A percentile compares a stretch with the other conserved stretches of the same genome.
phyloP scores from a whole-genome alignment of 2,329 filamentous ascomycete species.

The Claviceps sorghi region DNA sequence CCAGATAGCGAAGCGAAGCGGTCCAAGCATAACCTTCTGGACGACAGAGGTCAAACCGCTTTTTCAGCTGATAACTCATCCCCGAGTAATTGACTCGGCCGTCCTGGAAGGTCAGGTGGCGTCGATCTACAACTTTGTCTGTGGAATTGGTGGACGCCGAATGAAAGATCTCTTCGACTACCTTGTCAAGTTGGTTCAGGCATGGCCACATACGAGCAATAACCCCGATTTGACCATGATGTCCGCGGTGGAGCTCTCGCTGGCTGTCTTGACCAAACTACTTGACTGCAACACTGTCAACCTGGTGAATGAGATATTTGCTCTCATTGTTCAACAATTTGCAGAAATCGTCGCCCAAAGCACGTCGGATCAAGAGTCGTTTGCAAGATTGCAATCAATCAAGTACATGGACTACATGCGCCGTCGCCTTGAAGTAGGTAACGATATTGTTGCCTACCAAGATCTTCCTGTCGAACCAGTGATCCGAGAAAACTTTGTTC shows the following conservation, averaged over 20 bases:
- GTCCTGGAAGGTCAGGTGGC: constrained; percentile 24
- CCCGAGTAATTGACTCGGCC: constrained; percentile 20
- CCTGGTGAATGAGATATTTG: constrained; percentile 14
- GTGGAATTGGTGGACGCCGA: constrained; percentile 19
- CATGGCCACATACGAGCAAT: constrained; percentile 6
- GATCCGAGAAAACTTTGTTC: constrained; percentile 15
- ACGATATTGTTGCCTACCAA: constrained; percentile 6
- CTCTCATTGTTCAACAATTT: constrained; percentile 10
- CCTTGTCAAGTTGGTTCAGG: constrained; percentile 7
- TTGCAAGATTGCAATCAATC: constrained; percentile 14
- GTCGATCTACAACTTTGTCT: constrained; percentile 19
- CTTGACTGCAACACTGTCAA: constrained; percentile 23
- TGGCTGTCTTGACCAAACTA: constrained; percentile 19
- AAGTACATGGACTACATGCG: constrained; percentile 19
- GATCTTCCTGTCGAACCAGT: constrained; percentile 6
- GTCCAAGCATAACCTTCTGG: constrained; percentile 12
- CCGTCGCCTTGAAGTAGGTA: constrained; percentile 18
- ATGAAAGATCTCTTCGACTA: constrained; percentile 20
- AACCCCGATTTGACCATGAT: constrained; percentile 6
- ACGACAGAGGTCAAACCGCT: constrained; percentile 16
- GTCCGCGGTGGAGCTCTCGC: constrained; percentile 14
- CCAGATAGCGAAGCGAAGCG: neutral
- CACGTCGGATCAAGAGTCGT: constrained; percentile 10
- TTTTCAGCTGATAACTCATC: constrained; percentile 22
- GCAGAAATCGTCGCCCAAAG: constrained; percentile 7